These are phyloP conservation scores for Alisma plantagoaquatica DNA, from an alignment of 106 monocot species.

Conservation along the genomic window DNA sequence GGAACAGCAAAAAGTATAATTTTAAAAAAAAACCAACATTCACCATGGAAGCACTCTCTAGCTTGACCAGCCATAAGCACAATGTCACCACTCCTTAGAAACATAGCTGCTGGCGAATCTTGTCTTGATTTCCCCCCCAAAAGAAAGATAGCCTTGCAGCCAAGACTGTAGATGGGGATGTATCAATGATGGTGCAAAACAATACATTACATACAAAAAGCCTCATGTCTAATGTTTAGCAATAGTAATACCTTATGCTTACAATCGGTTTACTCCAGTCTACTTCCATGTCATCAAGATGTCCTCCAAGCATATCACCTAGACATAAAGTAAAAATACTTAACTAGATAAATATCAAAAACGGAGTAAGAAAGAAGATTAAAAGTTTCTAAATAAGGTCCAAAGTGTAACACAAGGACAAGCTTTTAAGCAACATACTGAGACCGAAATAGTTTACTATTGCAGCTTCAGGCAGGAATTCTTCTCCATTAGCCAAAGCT, in stretches of 20 bases:
- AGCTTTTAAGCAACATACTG: constrained; percentile 47
- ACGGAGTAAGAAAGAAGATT: too few relatives aligned
- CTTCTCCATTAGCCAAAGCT: constrained; percentile 65
- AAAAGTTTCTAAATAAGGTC: too few relatives aligned
- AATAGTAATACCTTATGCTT: constrained; percentile 92
- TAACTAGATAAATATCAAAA: too few relatives aligned
- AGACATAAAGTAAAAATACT: too few relatives aligned
- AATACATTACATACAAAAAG: not conserved
- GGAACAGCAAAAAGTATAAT: too few relatives aligned
- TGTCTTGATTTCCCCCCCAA: constrained; percentile 82
- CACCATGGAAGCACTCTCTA: constrained; percentile 91
- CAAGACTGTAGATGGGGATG: constrained; percentile 43
- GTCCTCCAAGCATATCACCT: constrained; percentile 99
- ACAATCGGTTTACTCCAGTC: constrained; percentile 98
- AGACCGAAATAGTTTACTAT: constrained; percentile 96
- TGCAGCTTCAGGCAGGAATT: constrained; percentile 85
- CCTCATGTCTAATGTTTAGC: too few relatives aligned
- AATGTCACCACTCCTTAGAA: constrained; percentile 74
- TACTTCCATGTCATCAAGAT: constrained; percentile 95
- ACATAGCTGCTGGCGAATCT: constrained; percentile 75
- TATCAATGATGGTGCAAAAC: not conserved
- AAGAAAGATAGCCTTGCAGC: constrained; percentile 88
- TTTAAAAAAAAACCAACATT: constrained; percentile 12
- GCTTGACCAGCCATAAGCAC: constrained; percentile 89
- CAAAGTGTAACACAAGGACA: too few relatives aligned